Conservation (phyloP, 257 asterid species). For the Echites panduratus region DNA sequence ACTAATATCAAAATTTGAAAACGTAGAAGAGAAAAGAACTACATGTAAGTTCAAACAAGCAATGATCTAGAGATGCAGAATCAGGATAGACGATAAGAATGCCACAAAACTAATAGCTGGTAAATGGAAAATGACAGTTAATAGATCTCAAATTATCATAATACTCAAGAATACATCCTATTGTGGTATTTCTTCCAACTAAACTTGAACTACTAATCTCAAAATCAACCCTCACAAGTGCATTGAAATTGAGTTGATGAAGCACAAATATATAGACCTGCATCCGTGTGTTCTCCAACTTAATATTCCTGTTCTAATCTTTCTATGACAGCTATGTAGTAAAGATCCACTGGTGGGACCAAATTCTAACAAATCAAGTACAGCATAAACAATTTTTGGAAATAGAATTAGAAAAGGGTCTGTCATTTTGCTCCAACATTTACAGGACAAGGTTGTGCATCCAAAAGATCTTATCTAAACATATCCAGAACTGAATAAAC, state of each 20-base stretch:
- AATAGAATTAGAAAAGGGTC: neutral
- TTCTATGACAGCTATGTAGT: neutral
- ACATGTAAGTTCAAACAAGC: neutral
- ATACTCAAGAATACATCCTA: neutral
- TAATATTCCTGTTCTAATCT: neutral
- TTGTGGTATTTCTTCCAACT: neutral
- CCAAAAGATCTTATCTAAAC: neutral
- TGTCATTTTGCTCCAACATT: neutral
- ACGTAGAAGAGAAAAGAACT: neutral
- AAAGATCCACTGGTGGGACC: neutral
- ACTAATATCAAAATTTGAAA: neutral
- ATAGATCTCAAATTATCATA: constrained; percentile 2
- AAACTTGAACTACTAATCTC: neutral
- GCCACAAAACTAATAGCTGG: neutral
- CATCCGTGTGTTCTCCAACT: neutral
- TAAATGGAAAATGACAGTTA: neutral
- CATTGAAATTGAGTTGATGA: neutral
- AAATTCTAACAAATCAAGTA: neutral
- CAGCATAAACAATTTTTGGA: neutral
- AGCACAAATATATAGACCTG: neutral
- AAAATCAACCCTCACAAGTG: neutral
- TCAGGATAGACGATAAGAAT: neutral
- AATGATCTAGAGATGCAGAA: neutral
- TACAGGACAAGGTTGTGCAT: neutral
- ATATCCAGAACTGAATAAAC: neutral